Percentiles rank a stretch among this genome's conserved stretches.
Evolutionary conservation across 352 stramenopile genomes (phyloP).

Genomic region (Phytophthora europaea): DNA sequence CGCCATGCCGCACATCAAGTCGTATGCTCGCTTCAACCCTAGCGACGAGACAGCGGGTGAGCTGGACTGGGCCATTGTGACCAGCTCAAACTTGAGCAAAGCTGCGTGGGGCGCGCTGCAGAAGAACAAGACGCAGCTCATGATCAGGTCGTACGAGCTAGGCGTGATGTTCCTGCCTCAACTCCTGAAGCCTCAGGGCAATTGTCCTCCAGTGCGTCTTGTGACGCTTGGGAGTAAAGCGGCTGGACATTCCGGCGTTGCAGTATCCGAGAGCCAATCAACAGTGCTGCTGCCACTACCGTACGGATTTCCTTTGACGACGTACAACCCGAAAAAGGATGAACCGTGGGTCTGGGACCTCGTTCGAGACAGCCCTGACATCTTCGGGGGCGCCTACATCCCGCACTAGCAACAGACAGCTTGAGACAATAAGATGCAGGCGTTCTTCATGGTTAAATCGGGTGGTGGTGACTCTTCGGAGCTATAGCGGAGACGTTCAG

Average conservation of each 20-base stretch:
- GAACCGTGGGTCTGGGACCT: conserved; percentile 89
- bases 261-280: conserved; percentile 5
- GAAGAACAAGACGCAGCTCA: conserved; percentile 80
- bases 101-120: conserved; percentile 81
- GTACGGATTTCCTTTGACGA: conserved; percentile 73
- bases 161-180: conserved; percentile 78
- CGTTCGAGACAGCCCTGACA: conserved; percentile 68
- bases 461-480: conserved; percentile 30
- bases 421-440: background rate
- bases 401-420: conserved; percentile 33
- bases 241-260: conserved; percentile 16
- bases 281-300: conserved; percentile 62
- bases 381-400: conserved; percentile 81
- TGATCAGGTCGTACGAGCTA: conserved; percentile 88
- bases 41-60: conserved; percentile 32
- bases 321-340: conserved; percentile 75
- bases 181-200: conserved; percentile 20
- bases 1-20: conserved; percentile 89
- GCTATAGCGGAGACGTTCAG: conserved; percentile 4
- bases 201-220: conserved; percentile 27
- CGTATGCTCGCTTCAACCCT: conserved; percentile 71
- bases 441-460: conserved; percentile 12
- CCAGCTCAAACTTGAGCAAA: conserved; percentile 87
- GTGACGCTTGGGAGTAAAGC: conserved; percentile 49
- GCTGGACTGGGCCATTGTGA: conserved; percentile 82